Base-by-base conservation (phyloP, 805 yeast genomes). In the Yamadazyma laniorum region DNA sequence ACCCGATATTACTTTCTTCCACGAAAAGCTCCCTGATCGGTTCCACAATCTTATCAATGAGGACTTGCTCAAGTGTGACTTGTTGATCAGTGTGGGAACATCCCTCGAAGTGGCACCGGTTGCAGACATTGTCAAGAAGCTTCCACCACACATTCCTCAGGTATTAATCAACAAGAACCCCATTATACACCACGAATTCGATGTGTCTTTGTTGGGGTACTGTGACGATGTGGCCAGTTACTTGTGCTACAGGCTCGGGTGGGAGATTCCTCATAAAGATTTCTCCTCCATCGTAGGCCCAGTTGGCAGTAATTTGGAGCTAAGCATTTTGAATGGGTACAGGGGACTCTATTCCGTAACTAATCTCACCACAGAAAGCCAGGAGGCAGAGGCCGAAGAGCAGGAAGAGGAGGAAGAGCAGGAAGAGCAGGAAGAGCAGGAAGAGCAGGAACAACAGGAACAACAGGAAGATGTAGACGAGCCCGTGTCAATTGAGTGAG, bases 1-100 rank as follows among this genome's bases (percentile, higher is more conserved):
- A 54, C 95, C 95, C 1, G 95, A 88, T 56, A 89, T 93, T 44
- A 95, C 91, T 31, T 76, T 82, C 19, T 87, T 89, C 33, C 95
- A 95, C 0, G 77, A 79, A 36, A 76, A 85, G 3, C 75, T 88
- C 4, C 82, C 82, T 13, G 48, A 37, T 12, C 42, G 53, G 17
- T 69, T 58, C 45, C 70, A 68, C 45, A 55, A 54, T 34, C 44
- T 44, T 26, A 56, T 67, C 25, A 42, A 42, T 12, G 45, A 70
- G 2, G 96, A 89, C 58, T 58, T 85, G 42, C 60, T 70, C 8
- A 73, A 72, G 26, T 89, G 95, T 13, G 96, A 89, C 55, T 82
- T 91, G 50, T 61, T 88, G 32, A 61, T 89, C 5, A 81, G 89
- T 35, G 85, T 84, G 6, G 96, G 96, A 3, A 89, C 96, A 0